These are phyloP conservation scores for Jamesozyma hellenica DNA, from an alignment of 805 yeast genomes.

Conservation along the genomic window DNA sequence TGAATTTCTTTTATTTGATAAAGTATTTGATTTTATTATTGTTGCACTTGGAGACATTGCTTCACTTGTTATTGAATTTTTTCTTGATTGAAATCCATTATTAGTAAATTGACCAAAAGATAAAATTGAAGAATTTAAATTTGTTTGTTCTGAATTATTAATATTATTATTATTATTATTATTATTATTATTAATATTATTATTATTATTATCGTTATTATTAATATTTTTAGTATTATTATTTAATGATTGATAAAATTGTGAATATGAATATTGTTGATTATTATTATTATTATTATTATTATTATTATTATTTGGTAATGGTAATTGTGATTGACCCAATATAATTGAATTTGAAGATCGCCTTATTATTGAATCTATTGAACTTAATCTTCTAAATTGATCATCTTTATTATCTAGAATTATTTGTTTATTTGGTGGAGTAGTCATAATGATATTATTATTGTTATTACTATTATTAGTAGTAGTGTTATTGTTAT, in stretches of 20 bases:
- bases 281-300: constrained; percentile 6
- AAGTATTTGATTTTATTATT: too few species aligned
- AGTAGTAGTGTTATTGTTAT: constrained; percentile 1
- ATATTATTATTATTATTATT: not conserved
- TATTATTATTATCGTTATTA: not conserved
- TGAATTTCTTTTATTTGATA: too few species aligned
- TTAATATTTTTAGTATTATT: not conserved
- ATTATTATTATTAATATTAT: not conserved
- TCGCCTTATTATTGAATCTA: constrained; percentile 21
- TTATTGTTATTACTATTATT: not conserved
- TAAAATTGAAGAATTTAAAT: constrained; percentile 8
- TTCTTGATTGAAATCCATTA: constrained; percentile 23
- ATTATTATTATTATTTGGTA: constrained; percentile 7
- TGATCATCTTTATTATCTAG: constrained; percentile 11
- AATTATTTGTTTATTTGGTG: not conserved
- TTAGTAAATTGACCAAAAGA: constrained; percentile 20
- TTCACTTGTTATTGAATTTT: constrained; percentile 24
- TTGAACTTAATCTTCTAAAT: constrained; percentile 20
- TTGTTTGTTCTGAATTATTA: not conserved
- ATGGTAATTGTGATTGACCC: constrained; percentile 12
- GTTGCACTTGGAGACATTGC: constrained; percentile 25
- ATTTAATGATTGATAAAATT: constrained; percentile 11
- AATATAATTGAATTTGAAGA: constrained; percentile 11
- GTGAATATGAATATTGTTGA: constrained; percentile 20
- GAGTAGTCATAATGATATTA: not conserved